phyloP scores from a whole-genome alignment of 2,329 filamentous ascomycete genomes.

The Aureobasidium mangrovei region DNA sequence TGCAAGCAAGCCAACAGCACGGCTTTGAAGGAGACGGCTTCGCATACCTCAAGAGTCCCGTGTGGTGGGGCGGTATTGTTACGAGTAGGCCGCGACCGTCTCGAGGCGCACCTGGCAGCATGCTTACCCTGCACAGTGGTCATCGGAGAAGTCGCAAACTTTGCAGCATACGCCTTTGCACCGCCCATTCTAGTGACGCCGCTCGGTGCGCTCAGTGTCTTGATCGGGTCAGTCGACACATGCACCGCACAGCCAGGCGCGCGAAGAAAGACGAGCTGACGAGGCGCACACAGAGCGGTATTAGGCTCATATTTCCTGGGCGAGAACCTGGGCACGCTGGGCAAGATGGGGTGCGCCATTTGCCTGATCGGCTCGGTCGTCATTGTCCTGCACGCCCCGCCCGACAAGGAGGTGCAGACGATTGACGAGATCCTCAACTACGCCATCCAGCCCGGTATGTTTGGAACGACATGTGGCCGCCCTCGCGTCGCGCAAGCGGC shows the following conservation, averaged over 20 bases:
- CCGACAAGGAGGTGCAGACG: constrained; percentile 81
- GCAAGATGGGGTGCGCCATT: constrained; percentile 90
- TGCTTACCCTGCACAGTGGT: constrained; percentile 54
- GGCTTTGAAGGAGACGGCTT: constrained; percentile 97
- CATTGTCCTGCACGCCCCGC: constrained; percentile 92
- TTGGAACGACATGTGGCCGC: constrained; percentile 7
- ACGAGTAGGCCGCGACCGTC: constrained; percentile 54
- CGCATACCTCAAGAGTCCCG: constrained; percentile 84
- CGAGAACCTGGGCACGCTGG: constrained; percentile 81
- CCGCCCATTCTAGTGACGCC: constrained; percentile 98
- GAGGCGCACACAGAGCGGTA: constrained; percentile 53
- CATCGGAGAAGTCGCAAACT: constrained; percentile 90
- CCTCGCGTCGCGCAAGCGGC: background rate
- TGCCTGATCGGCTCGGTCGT: constrained; percentile 94
- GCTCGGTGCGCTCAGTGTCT: constrained; percentile 81
- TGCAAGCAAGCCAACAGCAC: constrained; percentile 81
- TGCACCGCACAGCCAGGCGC: constrained; percentile 6
- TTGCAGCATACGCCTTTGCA: constrained; percentile 95
- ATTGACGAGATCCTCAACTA: constrained; percentile 88
- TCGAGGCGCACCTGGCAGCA: background rate
- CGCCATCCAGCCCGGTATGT: constrained; percentile 77
- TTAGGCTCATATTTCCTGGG: constrained; percentile 89
- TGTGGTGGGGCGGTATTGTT: constrained; percentile 93
- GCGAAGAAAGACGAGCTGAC: constrained; percentile 17
- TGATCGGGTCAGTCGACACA: constrained; percentile 57